Percentiles rank a stretch among this genome's conserved stretches.
Evolutionary conservation across 768 basidiomycete species (phyloP).

Genomic region (Ramaria rubella): DNA sequence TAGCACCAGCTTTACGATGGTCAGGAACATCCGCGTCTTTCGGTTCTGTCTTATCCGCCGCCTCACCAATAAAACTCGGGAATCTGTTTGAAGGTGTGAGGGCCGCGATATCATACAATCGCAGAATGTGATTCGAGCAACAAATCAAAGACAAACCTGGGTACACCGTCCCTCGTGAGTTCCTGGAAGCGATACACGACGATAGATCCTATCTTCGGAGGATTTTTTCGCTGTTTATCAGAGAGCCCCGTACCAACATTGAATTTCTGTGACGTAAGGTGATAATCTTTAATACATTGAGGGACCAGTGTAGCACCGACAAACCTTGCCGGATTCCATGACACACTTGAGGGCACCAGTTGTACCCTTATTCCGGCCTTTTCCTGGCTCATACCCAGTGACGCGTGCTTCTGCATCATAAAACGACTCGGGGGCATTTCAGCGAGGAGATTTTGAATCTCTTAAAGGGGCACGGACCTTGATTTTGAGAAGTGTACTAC

Average conservation of each 20-base stretch:
- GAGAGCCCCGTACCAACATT: constrained; percentile 50
- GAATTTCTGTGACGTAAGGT: constrained; percentile 36
- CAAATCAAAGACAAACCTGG: constrained; percentile 32
- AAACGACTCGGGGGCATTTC: constrained; percentile 34
- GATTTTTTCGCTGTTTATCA: constrained; percentile 46
- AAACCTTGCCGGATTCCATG: constrained; percentile 56
- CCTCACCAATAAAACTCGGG: constrained; percentile 47
- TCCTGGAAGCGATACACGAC: constrained; percentile 57
- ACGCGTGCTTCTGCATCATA: constrained; percentile 56
- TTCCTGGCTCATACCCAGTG: constrained; percentile 54
- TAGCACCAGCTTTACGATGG: constrained; percentile 9
- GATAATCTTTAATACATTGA: neutral
- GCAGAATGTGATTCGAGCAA: neutral
- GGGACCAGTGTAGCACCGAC: neutral
- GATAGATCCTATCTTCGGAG: constrained; percentile 50
- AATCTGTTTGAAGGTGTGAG: too few species aligned
- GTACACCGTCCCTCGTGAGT: constrained; percentile 48
- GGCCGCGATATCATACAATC: neutral
- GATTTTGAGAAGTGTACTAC: constrained; percentile 45
- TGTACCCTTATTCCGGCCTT: constrained; percentile 48
- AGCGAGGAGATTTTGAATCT: neutral
- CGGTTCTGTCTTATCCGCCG: constrained; percentile 44
- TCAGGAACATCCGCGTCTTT: constrained; percentile 51
- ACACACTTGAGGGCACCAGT: constrained; percentile 60
- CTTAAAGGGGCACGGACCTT: constrained; percentile 36